Evolutionary conservation across 129 eudicot genomes (phyloP), one percentile per base, ranked within the genome.

Genomic region (Smallanthus sonchifolius): DNA sequence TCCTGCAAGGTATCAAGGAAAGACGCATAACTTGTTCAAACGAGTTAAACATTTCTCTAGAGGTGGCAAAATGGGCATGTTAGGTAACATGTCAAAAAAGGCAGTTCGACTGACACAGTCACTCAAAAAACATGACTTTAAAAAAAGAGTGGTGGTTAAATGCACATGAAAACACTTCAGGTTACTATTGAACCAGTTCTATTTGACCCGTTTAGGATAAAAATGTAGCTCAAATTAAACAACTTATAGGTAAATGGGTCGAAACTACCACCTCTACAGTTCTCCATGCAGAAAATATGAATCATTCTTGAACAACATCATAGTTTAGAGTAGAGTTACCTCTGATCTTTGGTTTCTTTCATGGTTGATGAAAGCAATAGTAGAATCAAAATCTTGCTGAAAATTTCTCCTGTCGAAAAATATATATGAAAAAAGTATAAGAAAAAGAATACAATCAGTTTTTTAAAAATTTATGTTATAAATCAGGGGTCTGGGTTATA

Each of bases 261-360:
- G 49, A 44, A 7, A 6, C 20, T 38, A 24, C 14, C 56, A 49
- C 56, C 20, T 49, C 20, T 15, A 49, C 19, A n/a, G 7, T 15
- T 49, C 20, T 15, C 7, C 24, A 49, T 49, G 15, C 51, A 45
- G n/a, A 10, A 45, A 45, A 39, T 45, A 45, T 10, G n/a, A 11
- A 45, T 2, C n/a, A 45, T 45, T 45, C 51, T 45, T 1, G 2
- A 19, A 55, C 10, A 39, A 38, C 28, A 32, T 60, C n/a, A 70
- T 42, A 16, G 10, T 70, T 54, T 6, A 67, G 37, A 43, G 14
- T 48, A 24, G 14, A 74, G 43, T 81, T 78, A 88, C 98, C 96
- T 85, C 96, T n/a, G 84, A 79, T 85, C 96, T 84, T 83, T 94
- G 97, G 70, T 85, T 93, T 66, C 97, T 81, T 87, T 87, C 98